Evolutionary conservation across 306 rosid genomes (phyloP).

Genomic region (Crotalaria pallida): DNA sequence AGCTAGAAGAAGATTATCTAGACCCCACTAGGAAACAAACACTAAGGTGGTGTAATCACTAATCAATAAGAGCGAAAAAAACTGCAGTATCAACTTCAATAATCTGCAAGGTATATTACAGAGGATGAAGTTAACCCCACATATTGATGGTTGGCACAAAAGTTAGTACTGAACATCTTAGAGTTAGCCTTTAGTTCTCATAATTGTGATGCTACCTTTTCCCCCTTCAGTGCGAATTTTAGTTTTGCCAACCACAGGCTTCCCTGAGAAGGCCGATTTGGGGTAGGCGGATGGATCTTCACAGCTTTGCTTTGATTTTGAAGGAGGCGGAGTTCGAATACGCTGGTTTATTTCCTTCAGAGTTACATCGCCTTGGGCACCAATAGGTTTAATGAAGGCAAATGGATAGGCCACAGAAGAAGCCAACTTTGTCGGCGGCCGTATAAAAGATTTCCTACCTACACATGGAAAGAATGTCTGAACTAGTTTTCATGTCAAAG

Average conservation of each 20-base stretch:
- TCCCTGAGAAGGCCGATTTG: constrained; percentile 95
- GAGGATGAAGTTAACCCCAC: constrained; percentile 24
- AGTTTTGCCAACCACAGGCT: constrained; percentile 93
- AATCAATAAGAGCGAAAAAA: constrained; percentile 14
- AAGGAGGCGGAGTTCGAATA: constrained; percentile 71
- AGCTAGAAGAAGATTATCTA: constrained; percentile 10
- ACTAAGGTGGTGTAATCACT: constrained; percentile 36
- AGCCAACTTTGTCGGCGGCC: constrained; percentile 66
- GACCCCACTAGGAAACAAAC: constrained; percentile 22
- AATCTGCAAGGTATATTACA: constrained; percentile 22
- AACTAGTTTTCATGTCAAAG: constrained; percentile 11
- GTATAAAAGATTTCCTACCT: constrained; percentile 77
- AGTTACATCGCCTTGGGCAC: constrained; percentile 89
- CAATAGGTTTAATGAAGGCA: constrained; percentile 91
- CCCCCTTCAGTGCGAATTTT: constrained; percentile 94
- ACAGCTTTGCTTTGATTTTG: constrained; percentile 37
- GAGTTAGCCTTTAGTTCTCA: constrained; percentile 84
- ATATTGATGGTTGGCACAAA: constrained; percentile 4
- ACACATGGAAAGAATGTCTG: constrained; percentile 25
- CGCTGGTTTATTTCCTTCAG: constrained; percentile 94
- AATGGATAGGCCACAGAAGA: constrained; percentile 93
- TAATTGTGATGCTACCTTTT: constrained; percentile 96
- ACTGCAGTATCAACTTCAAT: constrained; percentile 31
- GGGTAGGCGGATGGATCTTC: constrained; percentile 70
- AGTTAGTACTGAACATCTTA: constrained; percentile 20